Conservation (phyloP, 1,139 yeast genomes). For the Yamadazyma songkhlaensis region DNA sequence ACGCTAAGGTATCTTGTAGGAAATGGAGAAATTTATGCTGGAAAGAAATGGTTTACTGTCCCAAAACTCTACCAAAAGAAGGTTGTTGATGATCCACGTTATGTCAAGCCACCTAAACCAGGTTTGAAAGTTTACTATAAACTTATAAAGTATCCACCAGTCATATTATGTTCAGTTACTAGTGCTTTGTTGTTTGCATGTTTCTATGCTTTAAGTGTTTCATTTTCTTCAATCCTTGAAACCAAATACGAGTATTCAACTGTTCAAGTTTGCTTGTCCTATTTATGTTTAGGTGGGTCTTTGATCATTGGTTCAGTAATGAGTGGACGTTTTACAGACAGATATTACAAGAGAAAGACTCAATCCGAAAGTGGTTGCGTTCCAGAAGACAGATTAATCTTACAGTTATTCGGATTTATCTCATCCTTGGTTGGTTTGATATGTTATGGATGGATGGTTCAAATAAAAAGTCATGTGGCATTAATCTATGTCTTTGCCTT, state of each 20-base stretch:
- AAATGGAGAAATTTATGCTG: constrained; percentile 33
- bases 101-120: constrained; percentile 51
- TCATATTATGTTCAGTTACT: constrained; percentile 45
- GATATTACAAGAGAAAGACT: constrained; percentile 18
- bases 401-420: constrained; percentile 46
- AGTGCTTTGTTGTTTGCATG: constrained; percentile 54
- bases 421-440: constrained; percentile 45
- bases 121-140: constrained; percentile 34
- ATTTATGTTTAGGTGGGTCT: constrained; percentile 54
- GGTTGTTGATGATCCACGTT: constrained; percentile 21
- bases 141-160: constrained; percentile 42
- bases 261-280: constrained; percentile 43
- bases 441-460: constrained; percentile 56
- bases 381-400: constrained; percentile 47
- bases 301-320: constrained; percentile 48
- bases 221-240: constrained; percentile 42
- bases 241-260: constrained; percentile 33
- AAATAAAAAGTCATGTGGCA: constrained; percentile 41
- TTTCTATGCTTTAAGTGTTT: constrained; percentile 54
- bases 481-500: constrained; percentile 44
- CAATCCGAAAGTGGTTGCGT: constrained; percentile 25
- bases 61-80: constrained; percentile 29
- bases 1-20: constrained; percentile 57
- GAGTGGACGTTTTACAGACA: constrained; percentile 53
- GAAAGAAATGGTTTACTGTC: constrained; percentile 20